Percentiles rank a stretch among this genome's conserved stretches.
Evolutionary conservation across 2,329 filamentous ascomycete species (phyloP).

Genomic region (Claviceps arundinis): DNA sequence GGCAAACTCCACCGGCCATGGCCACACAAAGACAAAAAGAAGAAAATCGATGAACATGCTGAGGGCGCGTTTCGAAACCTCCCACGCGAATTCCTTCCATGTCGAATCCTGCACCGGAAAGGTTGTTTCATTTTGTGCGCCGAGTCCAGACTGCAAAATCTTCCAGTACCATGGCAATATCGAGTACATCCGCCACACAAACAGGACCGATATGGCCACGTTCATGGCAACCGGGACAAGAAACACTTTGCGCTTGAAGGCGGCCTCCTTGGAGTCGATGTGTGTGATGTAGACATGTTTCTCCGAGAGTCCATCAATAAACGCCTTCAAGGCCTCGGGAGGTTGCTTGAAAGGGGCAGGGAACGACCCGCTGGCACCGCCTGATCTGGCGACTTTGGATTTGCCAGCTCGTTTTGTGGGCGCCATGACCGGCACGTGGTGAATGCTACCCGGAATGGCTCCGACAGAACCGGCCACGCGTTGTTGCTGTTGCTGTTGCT

Average conservation of each 20-base stretch:
- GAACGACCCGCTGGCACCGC: slow-evolving; percentile 20
- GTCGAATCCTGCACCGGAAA: slow-evolving; percentile 45
- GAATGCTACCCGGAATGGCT: background rate
- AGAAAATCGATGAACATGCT: slow-evolving; percentile 64
- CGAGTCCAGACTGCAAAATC: slow-evolving; percentile 51
- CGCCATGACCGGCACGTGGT: slow-evolving; percentile 14
- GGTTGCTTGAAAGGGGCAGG: slow-evolving; percentile 57
- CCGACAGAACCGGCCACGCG: background rate
- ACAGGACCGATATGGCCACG: slow-evolving; percentile 46
- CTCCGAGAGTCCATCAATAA: slow-evolving; percentile 52
- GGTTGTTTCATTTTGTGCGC: slow-evolving; percentile 51
- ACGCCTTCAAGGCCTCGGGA: slow-evolving; percentile 47
- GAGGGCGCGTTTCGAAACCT: slow-evolving; percentile 45
- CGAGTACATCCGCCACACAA: slow-evolving; percentile 54
- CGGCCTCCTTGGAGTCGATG: slow-evolving; percentile 55
- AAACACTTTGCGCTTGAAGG: slow-evolving; percentile 75
- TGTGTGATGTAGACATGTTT: slow-evolving; percentile 73
- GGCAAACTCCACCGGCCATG: slow-evolving; percentile 64
- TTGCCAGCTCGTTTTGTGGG: slow-evolving; percentile 22
- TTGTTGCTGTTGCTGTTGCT: background rate
- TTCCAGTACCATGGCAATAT: slow-evolving; percentile 61
- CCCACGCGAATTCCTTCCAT: slow-evolving; percentile 41
- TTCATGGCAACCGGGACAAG: slow-evolving; percentile 68
- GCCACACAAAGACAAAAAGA: slow-evolving; percentile 53
- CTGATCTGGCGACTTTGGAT: slow-evolving; percentile 14